Percentiles rank a stretch among this genome's conserved stretches.
Conservation (phyloP, 2,329 filamentous ascomycete species). For the Didymella pinodella region DNA sequence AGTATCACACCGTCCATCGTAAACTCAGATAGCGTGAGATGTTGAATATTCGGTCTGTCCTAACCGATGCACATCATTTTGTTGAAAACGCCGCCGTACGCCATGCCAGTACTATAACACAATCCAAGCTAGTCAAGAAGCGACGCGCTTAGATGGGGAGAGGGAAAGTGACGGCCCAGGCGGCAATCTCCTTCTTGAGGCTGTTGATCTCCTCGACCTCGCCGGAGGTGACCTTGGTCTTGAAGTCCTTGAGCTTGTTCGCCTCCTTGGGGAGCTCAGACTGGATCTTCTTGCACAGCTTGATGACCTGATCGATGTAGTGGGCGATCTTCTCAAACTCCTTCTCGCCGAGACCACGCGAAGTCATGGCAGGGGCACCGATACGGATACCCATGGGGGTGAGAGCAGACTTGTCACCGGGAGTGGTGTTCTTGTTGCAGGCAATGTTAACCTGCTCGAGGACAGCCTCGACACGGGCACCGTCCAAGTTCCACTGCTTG, state of each 20-base stretch:
- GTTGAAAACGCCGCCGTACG: conserved; percentile 39
- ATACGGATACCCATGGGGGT: conserved; percentile 93
- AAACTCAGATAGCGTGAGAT: conserved; percentile 29
- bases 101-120: conserved; percentile 20
- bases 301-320: conserved; percentile 90
- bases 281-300: conserved; percentile 90
- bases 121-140: not conserved
- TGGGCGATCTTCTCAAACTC: conserved; percentile 82
- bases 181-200: conserved; percentile 86
- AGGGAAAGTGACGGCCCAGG: conserved; percentile 89
- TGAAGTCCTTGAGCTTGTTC: conserved; percentile 99
- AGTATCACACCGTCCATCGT: conserved; percentile 22
- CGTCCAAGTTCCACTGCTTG: conserved; percentile 86
- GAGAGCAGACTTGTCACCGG: conserved; percentile 91
- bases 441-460: conserved; percentile 93
- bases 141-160: conserved; percentile 71
- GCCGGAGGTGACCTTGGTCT: conserved; percentile 83
- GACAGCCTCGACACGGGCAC: conserved; percentile 86
- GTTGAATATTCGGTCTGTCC: conserved; percentile 35
- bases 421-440: conserved; percentile 99
- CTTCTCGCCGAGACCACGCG: conserved; percentile 84
- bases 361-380: conserved; percentile 97
- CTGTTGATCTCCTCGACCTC: conserved; percentile 81
- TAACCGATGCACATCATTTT: conserved; percentile 30
- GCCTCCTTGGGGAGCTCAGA: conserved; percentile 86